Base-by-base conservation (phyloP, 2,329 filamentous ascomycete species). In the Chaetomiaceae sp. region DNA sequence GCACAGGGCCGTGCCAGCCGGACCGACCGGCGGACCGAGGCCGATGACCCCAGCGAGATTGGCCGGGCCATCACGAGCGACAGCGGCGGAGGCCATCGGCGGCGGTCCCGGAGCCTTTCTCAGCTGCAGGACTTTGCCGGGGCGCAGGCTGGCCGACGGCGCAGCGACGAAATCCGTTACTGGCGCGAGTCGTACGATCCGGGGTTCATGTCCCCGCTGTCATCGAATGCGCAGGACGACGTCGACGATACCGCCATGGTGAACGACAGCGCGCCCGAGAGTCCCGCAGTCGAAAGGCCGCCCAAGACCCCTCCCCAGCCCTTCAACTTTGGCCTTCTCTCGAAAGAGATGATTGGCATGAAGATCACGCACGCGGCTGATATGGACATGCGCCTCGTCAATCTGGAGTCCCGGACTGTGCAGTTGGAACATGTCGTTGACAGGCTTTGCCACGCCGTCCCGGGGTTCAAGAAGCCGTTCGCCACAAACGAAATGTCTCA, bases 101-200 rank as follows among this genome's bases (percentile, higher is more conserved):
- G 83, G 39, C 76, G 82, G 42, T 85, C 82, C 2, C 73, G 81
- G 45, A 85, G 82, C 58, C 65, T 85, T 11, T 82, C 81, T 0
- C 79, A 80, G 9, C 69, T 84, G 19, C 70, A 74, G 5, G 71
- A 74, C 27, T 59, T 74, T 19, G 68, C 69, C 3, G 65, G 68
- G 4, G 62, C 61, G 17, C 66, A 69, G 20, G 60, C 58, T 11
- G 45, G 46, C 4, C 75, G 81, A 39, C 75, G 81, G 33, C 76
- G 82, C 27, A 85, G 81, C 63, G 81, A 83, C 51, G 83, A 86
- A 65, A 83, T 85, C 36, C 77, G 80, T 12, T 82, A 81, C 61
- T 85, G 82, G 81, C 75, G 83, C 55, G 77, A 81, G 61, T 84
- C 82, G 57, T 81, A 82, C 58, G 77, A 76, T 42, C 74, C 73